Conservation (phyloP, 306 rosid species). For the Cicer arietinum region DNA sequence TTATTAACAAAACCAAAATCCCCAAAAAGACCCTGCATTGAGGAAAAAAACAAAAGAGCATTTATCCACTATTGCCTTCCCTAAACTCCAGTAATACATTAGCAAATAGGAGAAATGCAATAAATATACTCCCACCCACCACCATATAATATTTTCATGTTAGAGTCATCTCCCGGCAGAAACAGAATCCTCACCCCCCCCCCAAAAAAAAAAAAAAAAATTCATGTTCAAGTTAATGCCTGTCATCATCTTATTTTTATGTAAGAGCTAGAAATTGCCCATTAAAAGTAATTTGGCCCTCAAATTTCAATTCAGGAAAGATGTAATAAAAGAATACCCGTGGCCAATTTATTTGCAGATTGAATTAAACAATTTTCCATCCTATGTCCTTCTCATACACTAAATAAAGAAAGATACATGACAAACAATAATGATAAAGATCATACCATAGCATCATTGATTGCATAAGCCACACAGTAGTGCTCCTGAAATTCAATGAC, state of each 20-base stretch:
- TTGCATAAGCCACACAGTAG: conserved; percentile 92
- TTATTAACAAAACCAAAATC: conserved; percentile 72
- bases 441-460: conserved; percentile 87
- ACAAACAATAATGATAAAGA: conserved; percentile 24
- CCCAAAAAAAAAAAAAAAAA: neutral
- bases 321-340: conserved; percentile 8
- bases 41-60: conserved; percentile 24
- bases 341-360: conserved; percentile 4
- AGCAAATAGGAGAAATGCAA: conserved; percentile 21
- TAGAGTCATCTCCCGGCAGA: conserved; percentile 10
- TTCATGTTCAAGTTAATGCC: neutral
- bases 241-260: conserved; percentile 12
- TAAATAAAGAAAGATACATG: conserved; percentile 8
- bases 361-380: conserved; percentile 9
- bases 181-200: neutral
- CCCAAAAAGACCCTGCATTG: conserved; percentile 72
- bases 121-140: conserved; percentile 34
- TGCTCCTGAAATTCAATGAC: conserved; percentile 84
- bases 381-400: conserved; percentile 24
- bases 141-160: conserved; percentile 26
- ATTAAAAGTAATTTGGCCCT: conserved; percentile 11
- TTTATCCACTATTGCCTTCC: conserved; percentile 10
- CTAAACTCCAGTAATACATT: conserved; percentile 29
- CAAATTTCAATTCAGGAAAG: conserved; percentile 11
- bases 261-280: conserved; percentile 20